Percentiles rank a stretch among this genome's conserved stretches.
Conservation (phyloP, 768 basidiomycete genomes). For the Termitomyces sp. region DNA sequence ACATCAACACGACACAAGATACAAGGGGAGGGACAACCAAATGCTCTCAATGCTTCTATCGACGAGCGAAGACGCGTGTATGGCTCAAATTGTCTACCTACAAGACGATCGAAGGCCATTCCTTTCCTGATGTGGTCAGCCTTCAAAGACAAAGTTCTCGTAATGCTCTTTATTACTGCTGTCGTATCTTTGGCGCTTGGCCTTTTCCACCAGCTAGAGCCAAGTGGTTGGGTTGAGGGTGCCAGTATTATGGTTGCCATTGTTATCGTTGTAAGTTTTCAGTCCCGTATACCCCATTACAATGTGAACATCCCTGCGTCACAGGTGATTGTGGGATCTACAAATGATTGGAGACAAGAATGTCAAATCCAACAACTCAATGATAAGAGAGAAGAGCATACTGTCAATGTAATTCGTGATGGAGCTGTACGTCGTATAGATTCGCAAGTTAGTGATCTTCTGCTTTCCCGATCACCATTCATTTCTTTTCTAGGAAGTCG, state of each 20-base stretch:
- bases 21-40: too few species aligned
- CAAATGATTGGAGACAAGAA: slow-evolving; percentile 99
- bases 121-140: slow-evolving; percentile 80
- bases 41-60: slow-evolving; percentile 35
- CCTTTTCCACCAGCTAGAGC: slow-evolving; percentile 68
- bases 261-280: slow-evolving; percentile 55
- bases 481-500: slow-evolving; percentile 59
- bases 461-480: slow-evolving; percentile 16
- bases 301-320: slow-evolving; percentile 6
- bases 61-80: slow-evolving; percentile 64
- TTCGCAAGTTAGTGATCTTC: slow-evolving; percentile 53
- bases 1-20: slow-evolving; percentile 18
- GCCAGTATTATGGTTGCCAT: slow-evolving; percentile 78
- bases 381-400: slow-evolving; percentile 91
- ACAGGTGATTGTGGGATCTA: slow-evolving; percentile 77
- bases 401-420: slow-evolving; percentile 75
- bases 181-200: slow-evolving; percentile 91
- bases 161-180: slow-evolving; percentile 88
- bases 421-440: slow-evolving; percentile 68
- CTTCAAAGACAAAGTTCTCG: slow-evolving; percentile 84
- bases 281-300: neutral
- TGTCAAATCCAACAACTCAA: slow-evolving; percentile 90
- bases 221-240: slow-evolving; percentile 97
- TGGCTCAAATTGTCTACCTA: slow-evolving; percentile 71
- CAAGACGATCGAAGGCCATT: slow-evolving; percentile 58